These are phyloP conservation scores for Phytophthora uliginosa DNA, from an alignment of 352 stramenopile species.

Conservation along the genomic window DNA sequence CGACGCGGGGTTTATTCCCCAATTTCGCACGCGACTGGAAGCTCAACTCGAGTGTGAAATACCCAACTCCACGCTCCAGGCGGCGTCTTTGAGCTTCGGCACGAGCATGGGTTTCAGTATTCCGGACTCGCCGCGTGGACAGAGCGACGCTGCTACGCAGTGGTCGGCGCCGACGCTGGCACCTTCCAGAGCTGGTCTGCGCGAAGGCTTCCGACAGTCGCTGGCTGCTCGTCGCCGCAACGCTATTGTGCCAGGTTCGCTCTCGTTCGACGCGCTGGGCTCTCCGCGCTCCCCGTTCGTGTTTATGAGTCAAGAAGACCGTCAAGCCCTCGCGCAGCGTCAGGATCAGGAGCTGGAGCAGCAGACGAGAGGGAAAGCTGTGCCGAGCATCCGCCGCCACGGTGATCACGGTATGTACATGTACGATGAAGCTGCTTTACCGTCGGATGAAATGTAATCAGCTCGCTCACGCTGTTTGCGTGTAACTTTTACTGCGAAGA, in stretches of 20 bases:
- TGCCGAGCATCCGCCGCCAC: slow-evolving; percentile 17
- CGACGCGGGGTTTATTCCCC: slow-evolving; percentile 12
- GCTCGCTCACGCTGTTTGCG: slow-evolving; percentile 9
- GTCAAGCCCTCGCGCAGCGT: slow-evolving; percentile 41
- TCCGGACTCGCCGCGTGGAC: slow-evolving; percentile 54
- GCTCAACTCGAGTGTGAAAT: slow-evolving; percentile 27
- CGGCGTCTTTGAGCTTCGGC: slow-evolving; percentile 13
- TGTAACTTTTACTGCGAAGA: slow-evolving; percentile 10
- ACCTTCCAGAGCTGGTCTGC: slow-evolving; percentile 12
- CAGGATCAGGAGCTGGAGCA: slow-evolving; percentile 36
- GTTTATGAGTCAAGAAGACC: slow-evolving; percentile 45
- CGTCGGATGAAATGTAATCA: slow-evolving; percentile 12
- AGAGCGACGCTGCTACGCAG: slow-evolving; percentile 26
- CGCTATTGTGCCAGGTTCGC: slow-evolving; percentile 57
- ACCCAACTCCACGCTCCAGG: slow-evolving; percentile 22
- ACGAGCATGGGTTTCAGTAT: slow-evolving; percentile 77
- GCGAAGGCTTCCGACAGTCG: slow-evolving; percentile 35
- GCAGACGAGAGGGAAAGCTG: slow-evolving; percentile 7
- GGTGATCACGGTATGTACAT: slow-evolving; percentile 23
- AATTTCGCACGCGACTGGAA: slow-evolving; percentile 31
- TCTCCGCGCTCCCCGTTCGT: slow-evolving; percentile 54
- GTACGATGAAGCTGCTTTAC: not conserved
- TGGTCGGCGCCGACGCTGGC: slow-evolving; percentile 5
- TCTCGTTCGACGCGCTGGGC: slow-evolving; percentile 53
- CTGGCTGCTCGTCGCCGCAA: slow-evolving; percentile 57